These are phyloP conservation scores for Chlorella vulgaris DNA, from an alignment of 139 green algal genomes.

Conservation along the genomic window DNA sequence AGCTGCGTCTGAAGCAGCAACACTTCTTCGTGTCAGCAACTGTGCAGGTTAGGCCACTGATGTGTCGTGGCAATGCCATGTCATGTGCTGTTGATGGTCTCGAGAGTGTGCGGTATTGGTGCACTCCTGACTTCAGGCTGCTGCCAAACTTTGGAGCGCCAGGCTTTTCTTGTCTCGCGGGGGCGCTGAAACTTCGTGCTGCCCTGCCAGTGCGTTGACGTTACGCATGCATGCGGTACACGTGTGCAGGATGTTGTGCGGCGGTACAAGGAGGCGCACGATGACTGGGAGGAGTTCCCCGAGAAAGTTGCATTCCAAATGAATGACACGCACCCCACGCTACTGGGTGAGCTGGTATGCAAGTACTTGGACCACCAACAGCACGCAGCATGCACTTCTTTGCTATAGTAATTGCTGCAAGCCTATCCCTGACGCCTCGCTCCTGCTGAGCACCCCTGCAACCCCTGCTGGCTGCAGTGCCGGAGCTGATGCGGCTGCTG, in stretches of 20 bases:
- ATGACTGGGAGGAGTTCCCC: conserved; percentile 73
- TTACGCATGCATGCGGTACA: too few relatives aligned
- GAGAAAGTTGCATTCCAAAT: conserved; percentile 93
- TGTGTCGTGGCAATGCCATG: too few relatives aligned
- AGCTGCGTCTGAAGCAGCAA: conserved; percentile 99
- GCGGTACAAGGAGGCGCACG: conserved; percentile 79
- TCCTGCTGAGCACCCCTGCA: not conserved
- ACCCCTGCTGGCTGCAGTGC: too few relatives aligned
- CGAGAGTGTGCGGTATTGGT: too few relatives aligned
- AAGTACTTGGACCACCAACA: not conserved
- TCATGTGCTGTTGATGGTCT: too few relatives aligned
- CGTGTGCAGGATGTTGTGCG: conserved; percentile 88
- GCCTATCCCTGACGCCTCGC: not conserved
- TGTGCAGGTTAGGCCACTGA: conserved; percentile 86
- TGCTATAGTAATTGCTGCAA: not conserved
- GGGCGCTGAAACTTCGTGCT: too few relatives aligned
- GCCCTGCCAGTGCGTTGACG: too few relatives aligned
- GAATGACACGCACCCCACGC: conserved; percentile 97
- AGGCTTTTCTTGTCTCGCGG: too few relatives aligned
- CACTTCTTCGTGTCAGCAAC: conserved; percentile 98
- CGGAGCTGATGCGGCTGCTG: conserved; percentile 98
- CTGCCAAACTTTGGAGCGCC: too few relatives aligned
- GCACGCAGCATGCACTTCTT: not conserved
- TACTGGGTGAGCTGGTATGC: conserved; percentile 38
- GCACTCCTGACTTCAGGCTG: too few relatives aligned